Evolutionary conservation across 345 rosid species (phyloP).

Genomic region (Brassica incana): DNA sequence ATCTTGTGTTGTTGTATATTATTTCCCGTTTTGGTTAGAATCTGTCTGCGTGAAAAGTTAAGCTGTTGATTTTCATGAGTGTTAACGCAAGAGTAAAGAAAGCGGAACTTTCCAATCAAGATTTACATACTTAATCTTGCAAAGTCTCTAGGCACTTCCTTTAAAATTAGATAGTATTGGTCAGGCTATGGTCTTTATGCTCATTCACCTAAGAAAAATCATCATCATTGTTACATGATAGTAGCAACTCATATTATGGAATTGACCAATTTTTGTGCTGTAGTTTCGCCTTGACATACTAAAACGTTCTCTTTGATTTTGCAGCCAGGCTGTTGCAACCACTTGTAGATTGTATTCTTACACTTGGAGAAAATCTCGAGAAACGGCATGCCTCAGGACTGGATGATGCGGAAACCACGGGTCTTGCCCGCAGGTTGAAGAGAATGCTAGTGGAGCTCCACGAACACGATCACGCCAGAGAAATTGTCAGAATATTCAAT

Average conservation of each 20-base stretch:
- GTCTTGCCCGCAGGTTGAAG: slow-evolving; percentile 81
- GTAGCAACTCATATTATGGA: not conserved
- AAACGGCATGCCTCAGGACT: slow-evolving; percentile 55
- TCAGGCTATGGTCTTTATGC: slow-evolving; percentile 9
- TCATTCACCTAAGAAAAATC: not conserved
- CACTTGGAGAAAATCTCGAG: slow-evolving; percentile 54
- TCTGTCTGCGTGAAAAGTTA: slow-evolving; percentile 9
- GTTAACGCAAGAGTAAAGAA: not conserved
- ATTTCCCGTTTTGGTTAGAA: not conserved
- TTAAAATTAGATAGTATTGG: not conserved
- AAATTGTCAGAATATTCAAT: slow-evolving; percentile 59
- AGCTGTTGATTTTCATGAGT: not conserved
- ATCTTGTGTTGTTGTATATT: not conserved
- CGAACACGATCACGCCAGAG: slow-evolving; percentile 80
- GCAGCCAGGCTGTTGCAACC: slow-evolving; percentile 72
- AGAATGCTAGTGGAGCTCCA: slow-evolving; percentile 80
- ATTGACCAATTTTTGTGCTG: not conserved
- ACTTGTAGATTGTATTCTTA: slow-evolving; percentile 67
- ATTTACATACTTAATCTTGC: not conserved
- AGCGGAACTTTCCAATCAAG: not conserved
- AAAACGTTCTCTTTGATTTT: slow-evolving; percentile 1
- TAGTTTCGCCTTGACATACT: slow-evolving; percentile 6
- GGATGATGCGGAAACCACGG: slow-evolving; percentile 54
- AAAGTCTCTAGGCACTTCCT: not conserved
- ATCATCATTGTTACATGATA: not conserved